A percentile compares a stretch with the other conserved stretches of the same genome.
These are phyloP conservation scores for Chaetomiaceae sp. DNA, from an alignment of 2,329 filamentous ascomycete genomes.

Conservation along the genomic window DNA sequence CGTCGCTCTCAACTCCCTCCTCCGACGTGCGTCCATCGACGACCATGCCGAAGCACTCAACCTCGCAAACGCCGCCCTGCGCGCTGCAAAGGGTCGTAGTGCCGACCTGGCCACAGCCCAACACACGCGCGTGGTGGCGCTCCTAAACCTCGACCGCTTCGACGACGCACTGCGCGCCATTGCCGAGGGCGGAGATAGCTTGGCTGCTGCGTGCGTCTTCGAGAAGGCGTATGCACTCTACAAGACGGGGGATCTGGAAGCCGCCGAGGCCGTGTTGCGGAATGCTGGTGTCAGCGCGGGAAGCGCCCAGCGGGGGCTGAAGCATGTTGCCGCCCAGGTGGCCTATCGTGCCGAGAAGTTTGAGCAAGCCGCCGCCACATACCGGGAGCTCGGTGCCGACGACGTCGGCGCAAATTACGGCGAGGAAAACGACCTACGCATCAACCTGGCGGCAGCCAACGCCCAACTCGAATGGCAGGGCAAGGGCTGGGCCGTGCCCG, in stretches of 20 bases:
- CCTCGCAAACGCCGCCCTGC: constrained; percentile 57
- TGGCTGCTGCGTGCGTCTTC: constrained; percentile 58
- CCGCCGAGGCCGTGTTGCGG: constrained; percentile 49
- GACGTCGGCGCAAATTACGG: constrained; percentile 44
- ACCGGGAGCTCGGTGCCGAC: constrained; percentile 50
- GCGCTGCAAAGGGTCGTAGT: constrained; percentile 53
- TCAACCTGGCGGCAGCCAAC: constrained; percentile 69
- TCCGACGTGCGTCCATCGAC: constrained; percentile 53
- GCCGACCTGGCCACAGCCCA: constrained; percentile 47
- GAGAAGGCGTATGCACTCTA: constrained; percentile 82
- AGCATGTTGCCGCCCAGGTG: constrained; percentile 60
- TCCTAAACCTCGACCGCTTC: constrained; percentile 78
- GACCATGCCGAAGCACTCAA: constrained; percentile 73
- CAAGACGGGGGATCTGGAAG: constrained; percentile 65
- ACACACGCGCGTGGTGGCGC: constrained; percentile 66
- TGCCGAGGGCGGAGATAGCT: constrained; percentile 55
- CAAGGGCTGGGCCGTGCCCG: constrained; percentile 45
- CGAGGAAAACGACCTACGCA: constrained; percentile 69
- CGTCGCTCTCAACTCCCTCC: constrained; percentile 48
- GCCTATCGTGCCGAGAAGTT: constrained; percentile 75
- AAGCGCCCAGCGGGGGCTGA: constrained; percentile 27
- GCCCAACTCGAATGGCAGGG: constrained; percentile 71
- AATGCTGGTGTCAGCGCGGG: constrained; percentile 6
- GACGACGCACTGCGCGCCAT: constrained; percentile 69
- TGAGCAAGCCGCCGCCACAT: constrained; percentile 59